Evolutionary conservation across 106 monocot species (phyloP).

Genomic region (Amphibolis antarctica): DNA sequence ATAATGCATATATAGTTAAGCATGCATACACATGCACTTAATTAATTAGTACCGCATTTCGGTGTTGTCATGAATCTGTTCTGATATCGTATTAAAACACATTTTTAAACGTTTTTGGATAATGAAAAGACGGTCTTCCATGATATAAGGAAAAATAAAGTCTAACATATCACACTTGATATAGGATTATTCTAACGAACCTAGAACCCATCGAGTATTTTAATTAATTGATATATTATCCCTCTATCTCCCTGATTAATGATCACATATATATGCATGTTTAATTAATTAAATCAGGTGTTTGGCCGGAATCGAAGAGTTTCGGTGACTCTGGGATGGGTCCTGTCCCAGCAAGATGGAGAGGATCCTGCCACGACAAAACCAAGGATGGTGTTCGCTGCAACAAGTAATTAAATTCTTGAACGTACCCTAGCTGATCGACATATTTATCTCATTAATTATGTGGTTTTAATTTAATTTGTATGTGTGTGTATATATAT

Average conservation of each 20-base stretch:
- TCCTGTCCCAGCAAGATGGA: constrained; percentile 15
- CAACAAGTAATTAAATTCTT: constrained; percentile 7
- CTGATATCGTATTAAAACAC: background rate
- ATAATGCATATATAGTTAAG: too few relatives aligned
- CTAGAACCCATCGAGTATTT: too few relatives aligned
- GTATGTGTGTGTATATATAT: background rate
- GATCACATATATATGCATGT: too few relatives aligned
- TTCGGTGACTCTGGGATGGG: constrained; percentile 11
- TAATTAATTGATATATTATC: too few relatives aligned
- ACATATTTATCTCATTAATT: background rate
- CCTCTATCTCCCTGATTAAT: too few relatives aligned
- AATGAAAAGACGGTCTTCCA: too few relatives aligned
- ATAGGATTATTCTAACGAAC: background rate
- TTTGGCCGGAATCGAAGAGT: constrained; percentile 15
- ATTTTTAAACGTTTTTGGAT: background rate
- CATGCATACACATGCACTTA: too few relatives aligned
- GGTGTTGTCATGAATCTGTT: too few relatives aligned
- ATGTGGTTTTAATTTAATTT: background rate
- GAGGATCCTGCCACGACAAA: constrained; percentile 5
- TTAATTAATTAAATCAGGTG: constrained; percentile 7
- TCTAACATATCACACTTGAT: too few relatives aligned
- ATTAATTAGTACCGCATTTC: too few relatives aligned
- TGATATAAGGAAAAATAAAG: too few relatives aligned
- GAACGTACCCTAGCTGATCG: too few relatives aligned
- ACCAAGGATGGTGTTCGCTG: constrained; percentile 4